Percentiles rank a stretch among this genome's conserved stretches.
phyloP scores from a whole-genome alignment of 805 yeast genomes.

The Zygoascus biomembranicola region DNA sequence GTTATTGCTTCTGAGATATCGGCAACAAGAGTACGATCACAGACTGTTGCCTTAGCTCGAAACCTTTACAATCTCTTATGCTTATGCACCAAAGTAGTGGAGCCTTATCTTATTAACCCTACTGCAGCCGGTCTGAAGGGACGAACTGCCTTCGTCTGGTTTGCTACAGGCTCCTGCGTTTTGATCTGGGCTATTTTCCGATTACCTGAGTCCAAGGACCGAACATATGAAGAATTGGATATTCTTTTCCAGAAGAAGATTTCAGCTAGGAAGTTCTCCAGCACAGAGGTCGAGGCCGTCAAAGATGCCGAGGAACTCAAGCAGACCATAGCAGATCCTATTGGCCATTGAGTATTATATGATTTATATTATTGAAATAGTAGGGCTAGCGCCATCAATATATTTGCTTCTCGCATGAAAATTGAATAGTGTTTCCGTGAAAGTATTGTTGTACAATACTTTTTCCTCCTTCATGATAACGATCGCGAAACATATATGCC shows the following conservation, averaged over 20 bases:
- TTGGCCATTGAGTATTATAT: no score
- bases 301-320: conserved; percentile 15
- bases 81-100: conserved; percentile 10
- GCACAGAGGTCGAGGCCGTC: conserved; percentile 9
- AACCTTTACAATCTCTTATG: conserved; percentile 20
- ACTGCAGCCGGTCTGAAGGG: conserved; percentile 38
- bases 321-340: conserved; percentile 1
- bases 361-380: no score
- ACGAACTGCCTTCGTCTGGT: conserved; percentile 34
- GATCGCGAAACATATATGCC: no score
- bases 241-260: conserved; percentile 34
- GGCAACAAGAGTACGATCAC: conserved; percentile 34
- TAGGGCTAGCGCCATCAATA: no score
- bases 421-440: no score
- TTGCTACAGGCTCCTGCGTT: not conserved
- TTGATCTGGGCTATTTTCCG: conserved; percentile 40
- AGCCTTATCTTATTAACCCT: conserved; percentile 43
- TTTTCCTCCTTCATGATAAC: no score
- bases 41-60: conserved; percentile 36
- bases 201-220: conserved; percentile 50
- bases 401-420: no score
- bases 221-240: conserved; percentile 54
- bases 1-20: conserved; percentile 36
- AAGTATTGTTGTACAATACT: no score
- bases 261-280: conserved; percentile 22